Percentiles rank a stretch among this genome's conserved stretches.
Evolutionary conservation across 176 grass and related monocot species (phyloP).

Genomic region (Triticum urartu): DNA sequence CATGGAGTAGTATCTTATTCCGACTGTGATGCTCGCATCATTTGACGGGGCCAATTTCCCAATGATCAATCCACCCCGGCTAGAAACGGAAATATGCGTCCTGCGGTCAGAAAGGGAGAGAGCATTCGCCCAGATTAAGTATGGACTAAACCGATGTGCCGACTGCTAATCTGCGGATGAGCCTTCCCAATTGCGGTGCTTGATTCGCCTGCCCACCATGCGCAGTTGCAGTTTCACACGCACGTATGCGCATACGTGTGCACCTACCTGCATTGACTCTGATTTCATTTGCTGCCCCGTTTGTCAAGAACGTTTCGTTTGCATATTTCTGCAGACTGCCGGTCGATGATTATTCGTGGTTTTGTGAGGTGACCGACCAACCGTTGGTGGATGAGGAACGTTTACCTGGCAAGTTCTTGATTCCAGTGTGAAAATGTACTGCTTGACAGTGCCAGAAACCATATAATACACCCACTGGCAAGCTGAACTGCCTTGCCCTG

Average conservation of each 20-base stretch:
- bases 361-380: neutral
- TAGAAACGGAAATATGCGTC: neutral
- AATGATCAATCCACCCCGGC: neutral
- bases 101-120: neutral
- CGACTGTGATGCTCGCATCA: neutral
- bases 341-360: neutral
- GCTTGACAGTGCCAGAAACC: neutral
- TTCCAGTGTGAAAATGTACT: neutral
- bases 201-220: neutral
- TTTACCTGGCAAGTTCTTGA: neutral
- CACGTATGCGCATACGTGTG: constrained; percentile 12
- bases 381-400: constrained; percentile 22
- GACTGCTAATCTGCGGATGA: neutral
- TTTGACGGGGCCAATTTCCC: neutral
- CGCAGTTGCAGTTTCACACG: neutral
- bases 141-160: neutral
- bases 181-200: constrained; percentile 1
- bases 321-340: constrained; percentile 10
- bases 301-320: constrained; percentile 18
- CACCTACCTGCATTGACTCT: constrained; percentile 46
- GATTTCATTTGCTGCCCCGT: constrained; percentile 4
- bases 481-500: neutral
- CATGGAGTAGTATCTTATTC: neutral
- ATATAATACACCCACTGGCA: neutral
- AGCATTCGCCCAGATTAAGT: neutral